A percentile compares a stretch with the other conserved stretches of the same genome.
phyloP scores from a whole-genome alignment of 257 asterid genomes.

The Marsdenia floribunda region DNA sequence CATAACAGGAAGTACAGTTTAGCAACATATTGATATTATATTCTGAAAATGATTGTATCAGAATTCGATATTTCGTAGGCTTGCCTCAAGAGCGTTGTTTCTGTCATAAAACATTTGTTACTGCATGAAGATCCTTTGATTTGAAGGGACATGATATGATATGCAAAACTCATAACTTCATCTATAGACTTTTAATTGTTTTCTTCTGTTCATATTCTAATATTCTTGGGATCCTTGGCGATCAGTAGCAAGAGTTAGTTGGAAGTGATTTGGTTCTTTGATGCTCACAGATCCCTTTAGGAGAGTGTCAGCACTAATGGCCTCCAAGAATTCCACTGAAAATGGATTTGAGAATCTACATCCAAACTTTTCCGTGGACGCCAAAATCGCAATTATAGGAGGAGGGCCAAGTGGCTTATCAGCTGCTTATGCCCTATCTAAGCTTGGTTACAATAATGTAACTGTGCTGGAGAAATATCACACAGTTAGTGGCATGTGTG shows the following conservation, averaged over 20 bases:
- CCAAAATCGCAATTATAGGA: conserved; percentile 63
- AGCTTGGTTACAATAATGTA: conserved; percentile 62
- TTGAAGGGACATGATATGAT: background rate
- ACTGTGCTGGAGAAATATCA: conserved; percentile 71
- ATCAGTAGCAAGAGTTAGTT: background rate
- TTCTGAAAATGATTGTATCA: background rate
- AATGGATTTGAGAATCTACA: conserved; percentile 59
- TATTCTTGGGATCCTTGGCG: background rate
- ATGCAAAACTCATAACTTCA: background rate
- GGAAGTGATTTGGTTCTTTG: background rate
- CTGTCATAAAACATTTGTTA: background rate
- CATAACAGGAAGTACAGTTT: background rate
- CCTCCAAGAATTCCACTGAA: conserved; percentile 42
- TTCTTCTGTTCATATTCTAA: background rate
- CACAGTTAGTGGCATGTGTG: conserved; percentile 88
- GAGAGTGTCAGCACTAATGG: conserved; percentile 27
- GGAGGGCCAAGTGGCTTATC: conserved; percentile 91
- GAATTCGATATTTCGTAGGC: background rate
- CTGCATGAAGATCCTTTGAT: background rate
- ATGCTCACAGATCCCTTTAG: background rate
- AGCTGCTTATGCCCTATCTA: conserved; percentile 64
- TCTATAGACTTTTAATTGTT: background rate
- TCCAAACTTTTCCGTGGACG: conserved; percentile 50
- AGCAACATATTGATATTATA: background rate
- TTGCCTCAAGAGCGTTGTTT: background rate